Evolutionary conservation across 495 filamentous ascomycete genomes (phyloP).

Genomic region (Choiromyces venosus): DNA sequence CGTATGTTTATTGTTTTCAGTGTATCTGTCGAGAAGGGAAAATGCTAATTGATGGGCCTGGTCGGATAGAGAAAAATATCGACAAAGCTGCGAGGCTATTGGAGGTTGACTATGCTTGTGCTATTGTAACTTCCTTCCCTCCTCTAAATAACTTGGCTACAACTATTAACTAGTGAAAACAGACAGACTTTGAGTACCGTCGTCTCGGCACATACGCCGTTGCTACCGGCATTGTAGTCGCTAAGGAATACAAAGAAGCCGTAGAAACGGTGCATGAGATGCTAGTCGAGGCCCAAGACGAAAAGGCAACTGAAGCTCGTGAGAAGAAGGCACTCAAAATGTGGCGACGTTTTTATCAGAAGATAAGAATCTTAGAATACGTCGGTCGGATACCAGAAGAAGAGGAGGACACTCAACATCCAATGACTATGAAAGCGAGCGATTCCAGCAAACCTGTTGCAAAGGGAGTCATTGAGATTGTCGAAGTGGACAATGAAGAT

Average conservation of each 20-base stretch:
- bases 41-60: slow-evolving; percentile 11
- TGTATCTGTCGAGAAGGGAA: background rate
- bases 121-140: slow-evolving; percentile 49
- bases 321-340: slow-evolving; percentile 57
- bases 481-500: background rate
- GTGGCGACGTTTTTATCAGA: slow-evolving; percentile 73
- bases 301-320: slow-evolving; percentile 54
- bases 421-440: background rate
- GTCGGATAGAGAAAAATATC: slow-evolving; percentile 54
- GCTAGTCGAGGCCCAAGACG: slow-evolving; percentile 59
- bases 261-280: slow-evolving; percentile 61
- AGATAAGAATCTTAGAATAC: slow-evolving; percentile 63
- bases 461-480: background rate
- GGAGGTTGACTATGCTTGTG: slow-evolving; percentile 79
- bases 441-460: background rate
- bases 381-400: background rate
- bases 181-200: slow-evolving; percentile 77
- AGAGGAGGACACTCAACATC: background rate
- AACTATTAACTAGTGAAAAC: background rate
- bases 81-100: slow-evolving; percentile 66
- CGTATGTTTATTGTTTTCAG: slow-evolving; percentile 25
- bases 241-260: slow-evolving; percentile 63
- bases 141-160: background rate
- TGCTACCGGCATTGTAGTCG: slow-evolving; percentile 67
- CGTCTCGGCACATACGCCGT: slow-evolving; percentile 78